Evolutionary conservation across 495 filamentous ascomycete species (phyloP).

Genomic region (Viridothelium virens): DNA sequence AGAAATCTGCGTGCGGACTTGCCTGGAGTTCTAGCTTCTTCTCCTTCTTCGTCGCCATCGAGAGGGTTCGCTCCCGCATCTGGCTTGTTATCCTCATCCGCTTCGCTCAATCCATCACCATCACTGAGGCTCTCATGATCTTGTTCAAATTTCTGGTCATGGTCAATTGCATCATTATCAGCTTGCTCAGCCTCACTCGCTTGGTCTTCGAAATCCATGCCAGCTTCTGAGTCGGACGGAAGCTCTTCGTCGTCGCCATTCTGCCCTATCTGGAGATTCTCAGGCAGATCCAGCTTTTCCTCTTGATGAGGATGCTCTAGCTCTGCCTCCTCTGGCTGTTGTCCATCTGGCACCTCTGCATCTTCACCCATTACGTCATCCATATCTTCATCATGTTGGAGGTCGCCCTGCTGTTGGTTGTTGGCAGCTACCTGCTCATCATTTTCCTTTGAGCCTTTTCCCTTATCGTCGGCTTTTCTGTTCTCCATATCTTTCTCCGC

Average conservation of each 20-base stretch:
- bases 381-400: conserved; percentile 49
- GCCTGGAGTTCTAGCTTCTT: conserved; percentile 31
- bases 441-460: conserved; percentile 50
- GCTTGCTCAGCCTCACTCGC: background rate
- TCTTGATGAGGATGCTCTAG: conserved; percentile 70
- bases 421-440: conserved; percentile 31
- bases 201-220: conserved; percentile 16
- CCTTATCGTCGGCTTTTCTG: conserved; percentile 59
- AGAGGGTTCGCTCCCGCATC: conserved; percentile 38
- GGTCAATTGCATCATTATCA: conserved; percentile 48
- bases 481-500: conserved; percentile 73
- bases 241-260: conserved; percentile 53
- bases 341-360: conserved; percentile 48
- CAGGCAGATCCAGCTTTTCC: conserved; percentile 55
- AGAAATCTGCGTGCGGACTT: background rate
- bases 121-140: background rate
- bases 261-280: conserved; percentile 63
- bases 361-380: conserved; percentile 53
- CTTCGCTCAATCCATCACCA: background rate
- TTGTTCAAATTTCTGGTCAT: conserved; percentile 29
- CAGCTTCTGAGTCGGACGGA: conserved; percentile 40
- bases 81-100: conserved; percentile 32
- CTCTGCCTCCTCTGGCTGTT: conserved; percentile 57
- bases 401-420: conserved; percentile 41
- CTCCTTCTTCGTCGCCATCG: conserved; percentile 32